Evolutionary conservation across 192 early-diverging fungal genomes (phyloP).

Genomic region (Coemansia sp.): DNA sequence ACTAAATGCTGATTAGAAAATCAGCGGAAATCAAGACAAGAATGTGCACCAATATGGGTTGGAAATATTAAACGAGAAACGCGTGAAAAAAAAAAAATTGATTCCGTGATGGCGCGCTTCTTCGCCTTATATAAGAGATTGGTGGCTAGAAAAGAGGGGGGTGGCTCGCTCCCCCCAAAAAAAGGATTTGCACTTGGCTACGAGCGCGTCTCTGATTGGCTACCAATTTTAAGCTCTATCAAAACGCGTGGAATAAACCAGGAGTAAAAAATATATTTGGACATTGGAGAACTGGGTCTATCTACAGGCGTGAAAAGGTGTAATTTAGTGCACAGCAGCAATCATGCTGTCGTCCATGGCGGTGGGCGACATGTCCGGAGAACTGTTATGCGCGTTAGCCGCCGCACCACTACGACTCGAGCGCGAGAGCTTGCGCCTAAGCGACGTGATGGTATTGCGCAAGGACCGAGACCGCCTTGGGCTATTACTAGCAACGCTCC

Average conservation of each 20-base stretch:
- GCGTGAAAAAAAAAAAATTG: conserved; percentile 3
- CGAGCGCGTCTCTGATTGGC: neutral
- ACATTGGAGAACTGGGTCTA: neutral
- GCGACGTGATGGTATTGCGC: conserved; percentile 53
- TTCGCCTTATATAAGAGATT: neutral
- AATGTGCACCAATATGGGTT: neutral
- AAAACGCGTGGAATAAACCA: neutral
- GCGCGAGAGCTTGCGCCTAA: conserved; percentile 44
- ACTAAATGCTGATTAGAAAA: neutral
- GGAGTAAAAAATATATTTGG: conserved; percentile 1
- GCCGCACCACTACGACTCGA: conserved; percentile 35
- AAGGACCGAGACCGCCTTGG: conserved; percentile 50
- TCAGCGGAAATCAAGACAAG: neutral
- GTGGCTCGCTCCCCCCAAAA: neutral
- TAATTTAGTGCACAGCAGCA: conserved; percentile 23
- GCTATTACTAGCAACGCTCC: conserved; percentile 17
- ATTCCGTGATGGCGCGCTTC: neutral
- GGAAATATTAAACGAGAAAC: neutral
- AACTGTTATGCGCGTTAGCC: conserved; percentile 13
- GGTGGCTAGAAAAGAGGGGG: neutral
- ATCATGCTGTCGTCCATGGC: conserved; percentile 23
- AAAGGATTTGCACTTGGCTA: conserved; percentile 1
- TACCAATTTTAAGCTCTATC: neutral
- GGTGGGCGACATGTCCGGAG: conserved; percentile 23
- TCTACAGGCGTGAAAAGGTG: neutral